Percentiles rank a stretch among this genome's conserved stretches.
These are phyloP conservation scores for Sphagnum magellanicum DNA, from an alignment of 228 moss, liverwort and hornwort species.

Conservation along the genomic window DNA sequence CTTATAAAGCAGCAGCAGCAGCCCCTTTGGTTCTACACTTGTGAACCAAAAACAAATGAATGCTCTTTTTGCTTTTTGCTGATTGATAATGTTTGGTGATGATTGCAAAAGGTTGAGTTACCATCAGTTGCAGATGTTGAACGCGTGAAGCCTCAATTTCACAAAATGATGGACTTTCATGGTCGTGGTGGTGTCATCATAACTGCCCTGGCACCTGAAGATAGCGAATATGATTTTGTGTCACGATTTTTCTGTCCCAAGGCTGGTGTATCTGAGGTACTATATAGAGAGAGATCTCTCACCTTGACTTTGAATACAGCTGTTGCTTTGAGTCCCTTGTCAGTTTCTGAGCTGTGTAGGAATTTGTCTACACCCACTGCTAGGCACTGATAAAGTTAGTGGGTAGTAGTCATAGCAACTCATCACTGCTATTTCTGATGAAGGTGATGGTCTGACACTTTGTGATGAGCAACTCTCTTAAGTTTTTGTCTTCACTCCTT, in stretches of 20 bases:
- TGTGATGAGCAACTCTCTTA: too few relatives aligned
- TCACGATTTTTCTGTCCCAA: conserved; percentile 86
- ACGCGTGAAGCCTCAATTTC: conserved; percentile 39
- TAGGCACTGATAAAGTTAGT: too few relatives aligned
- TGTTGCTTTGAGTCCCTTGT: too few relatives aligned
- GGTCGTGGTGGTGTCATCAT: conserved; percentile 74
- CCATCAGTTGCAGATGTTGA: conserved; percentile 34
- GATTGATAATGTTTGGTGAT: neutral
- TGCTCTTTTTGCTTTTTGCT: neutral
- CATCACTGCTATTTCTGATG: too few relatives aligned
- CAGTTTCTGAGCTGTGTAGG: too few relatives aligned
- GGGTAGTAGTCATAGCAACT: too few relatives aligned
- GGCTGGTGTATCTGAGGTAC: conserved; percentile 55
- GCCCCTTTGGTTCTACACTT: neutral
- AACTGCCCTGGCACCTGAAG: conserved; percentile 60
- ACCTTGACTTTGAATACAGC: too few relatives aligned
- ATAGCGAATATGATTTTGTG: conserved; percentile 58
- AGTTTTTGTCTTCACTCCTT: too few relatives aligned
- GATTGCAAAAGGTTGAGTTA: conserved; percentile 33
- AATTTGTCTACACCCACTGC: neutral
- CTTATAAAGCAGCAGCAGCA: neutral
- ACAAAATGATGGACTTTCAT: conserved; percentile 42
- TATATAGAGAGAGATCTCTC: too few relatives aligned
- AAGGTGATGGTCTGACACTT: too few relatives aligned
- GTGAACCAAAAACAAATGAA: neutral